These are phyloP conservation scores for Gynostemma pentaphyllum DNA, from an alignment of 306 rosid genomes.

Conservation along the genomic window DNA sequence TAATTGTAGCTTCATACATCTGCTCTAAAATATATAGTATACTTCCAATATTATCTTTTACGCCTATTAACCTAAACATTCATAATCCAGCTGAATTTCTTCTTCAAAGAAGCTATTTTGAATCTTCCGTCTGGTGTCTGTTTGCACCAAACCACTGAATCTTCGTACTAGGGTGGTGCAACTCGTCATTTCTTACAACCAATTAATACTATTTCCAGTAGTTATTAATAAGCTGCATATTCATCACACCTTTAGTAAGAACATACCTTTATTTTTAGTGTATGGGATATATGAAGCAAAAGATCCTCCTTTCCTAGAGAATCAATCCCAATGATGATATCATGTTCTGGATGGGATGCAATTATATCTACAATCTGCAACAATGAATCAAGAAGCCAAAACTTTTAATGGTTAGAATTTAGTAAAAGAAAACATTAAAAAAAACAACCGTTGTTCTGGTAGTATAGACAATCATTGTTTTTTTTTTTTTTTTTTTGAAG, in stretches of 20 bases:
- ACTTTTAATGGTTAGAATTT: neutral
- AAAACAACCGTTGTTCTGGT: neutral
- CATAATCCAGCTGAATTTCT: neutral
- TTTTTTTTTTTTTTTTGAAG: too few relatives aligned
- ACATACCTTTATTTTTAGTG: constrained; percentile 54
- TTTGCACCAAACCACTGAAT: constrained; percentile 1
- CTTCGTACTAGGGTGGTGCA: neutral
- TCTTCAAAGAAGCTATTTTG: neutral
- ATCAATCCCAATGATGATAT: constrained; percentile 53
- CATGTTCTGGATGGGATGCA: constrained; percentile 57
- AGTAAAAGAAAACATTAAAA: neutral
- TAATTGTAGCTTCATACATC: neutral
- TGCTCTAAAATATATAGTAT: neutral
- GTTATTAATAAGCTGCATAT: neutral
- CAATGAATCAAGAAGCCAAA: constrained; percentile 7
- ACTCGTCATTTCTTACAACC: neutral
- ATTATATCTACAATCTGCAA: constrained; percentile 51
- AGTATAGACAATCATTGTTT: neutral
- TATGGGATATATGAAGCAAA: constrained; percentile 38
- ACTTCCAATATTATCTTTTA: neutral
- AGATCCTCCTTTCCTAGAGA: constrained; percentile 66
- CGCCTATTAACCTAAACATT: neutral
- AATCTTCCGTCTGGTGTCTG: neutral
- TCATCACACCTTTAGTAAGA: constrained; percentile 1
- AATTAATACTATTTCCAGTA: neutral